A percentile compares a stretch with the other conserved stretches of the same genome.
Conservation (phyloP, 2,329 filamentous ascomycete genomes). For the Keithomyces neogunnii region DNA sequence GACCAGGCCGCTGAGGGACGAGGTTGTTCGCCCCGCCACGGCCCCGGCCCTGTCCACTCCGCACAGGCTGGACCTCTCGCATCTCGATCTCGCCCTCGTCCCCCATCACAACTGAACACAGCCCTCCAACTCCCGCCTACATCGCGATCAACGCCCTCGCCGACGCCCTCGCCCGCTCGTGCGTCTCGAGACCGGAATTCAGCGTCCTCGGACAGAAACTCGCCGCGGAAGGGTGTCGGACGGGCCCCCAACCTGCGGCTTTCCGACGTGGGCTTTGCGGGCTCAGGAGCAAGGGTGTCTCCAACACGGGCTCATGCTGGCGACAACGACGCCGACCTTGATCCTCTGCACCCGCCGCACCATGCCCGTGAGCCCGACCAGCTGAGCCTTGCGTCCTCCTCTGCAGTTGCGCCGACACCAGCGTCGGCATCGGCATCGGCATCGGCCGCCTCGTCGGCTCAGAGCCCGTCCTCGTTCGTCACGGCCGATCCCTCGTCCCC, state of each 20-base stretch:
- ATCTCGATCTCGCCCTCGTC: constrained; percentile 9
- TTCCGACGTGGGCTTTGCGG: background rate
- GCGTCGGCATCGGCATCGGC: constrained; percentile 13
- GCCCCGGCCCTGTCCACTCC: background rate
- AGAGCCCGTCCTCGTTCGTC: constrained; percentile 10
- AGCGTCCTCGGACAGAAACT: background rate
- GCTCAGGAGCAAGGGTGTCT: constrained; percentile 4
- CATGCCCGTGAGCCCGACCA: constrained; percentile 18
- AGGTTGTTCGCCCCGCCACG: background rate
- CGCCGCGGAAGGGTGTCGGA: background rate
- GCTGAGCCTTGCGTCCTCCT: constrained; percentile 17
- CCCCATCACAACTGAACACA: constrained; percentile 3
- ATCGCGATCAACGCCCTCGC: constrained; percentile 2
- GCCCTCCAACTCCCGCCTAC: background rate
- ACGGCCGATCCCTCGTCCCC: constrained; percentile 11
- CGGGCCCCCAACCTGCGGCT: background rate
- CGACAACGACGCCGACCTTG: constrained; percentile 10
- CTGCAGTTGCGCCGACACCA: constrained; percentile 17
- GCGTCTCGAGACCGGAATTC: background rate
- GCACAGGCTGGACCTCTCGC: constrained; percentile 2
- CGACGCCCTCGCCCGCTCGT: background rate
- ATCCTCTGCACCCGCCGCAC: constrained; percentile 1
- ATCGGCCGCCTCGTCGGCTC: constrained; percentile 5
- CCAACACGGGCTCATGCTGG: constrained; percentile 11
- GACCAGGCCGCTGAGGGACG: background rate